Base-by-base conservation (phyloP, 2,329 filamentous ascomycete genomes). In the Thelonectria blattea region DNA sequence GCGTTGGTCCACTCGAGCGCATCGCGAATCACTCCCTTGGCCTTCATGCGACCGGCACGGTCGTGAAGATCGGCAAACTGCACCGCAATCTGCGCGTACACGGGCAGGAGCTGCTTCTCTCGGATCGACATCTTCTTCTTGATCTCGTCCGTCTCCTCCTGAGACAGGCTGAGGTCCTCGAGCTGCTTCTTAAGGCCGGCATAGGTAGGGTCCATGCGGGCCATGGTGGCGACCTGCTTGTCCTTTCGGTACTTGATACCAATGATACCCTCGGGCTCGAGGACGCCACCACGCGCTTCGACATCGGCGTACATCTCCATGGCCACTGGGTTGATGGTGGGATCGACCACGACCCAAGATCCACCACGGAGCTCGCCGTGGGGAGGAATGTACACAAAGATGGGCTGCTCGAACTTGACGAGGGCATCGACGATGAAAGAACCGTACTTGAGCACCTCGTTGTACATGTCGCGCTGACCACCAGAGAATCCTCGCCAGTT, bases 401-500 rank as follows among this genome's bases (percentile, higher is more conserved):
- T 89, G 56, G 95, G 95, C 83, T 99, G 95, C 84, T 99, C 92
- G 75, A 92, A 99, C 81, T 97, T 96, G 84, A 97, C 93, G 49
- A 99, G 89, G 56, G 94, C 94, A 73, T 99, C 95, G 69, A 99
- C 95, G 74, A 99, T 99, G 85, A 95, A 98, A 17, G 94, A 97
- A 75, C 95, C 95, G 74, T 99, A 99, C 85, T 99, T 99, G 79
- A 99, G 88, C 15, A 99, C 95, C 81, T 99, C 95, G 82, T 98
- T 97, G 88, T 96, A 99, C 95, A 99, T 99, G 80, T 99, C 95
- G 70, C 94, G 92, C 81, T 99, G 95, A 67, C 95, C 95, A 83
- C 95, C 95, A 69, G 95, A 99, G 92, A 99, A 99, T 83, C 95
- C 95, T 88, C 95, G 90, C 95, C 95, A 99, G 86, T 99, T 99